Evolutionary conservation across 1,139 yeast species (phyloP).

Genomic region (Candida pseudoviswanathii): DNA sequence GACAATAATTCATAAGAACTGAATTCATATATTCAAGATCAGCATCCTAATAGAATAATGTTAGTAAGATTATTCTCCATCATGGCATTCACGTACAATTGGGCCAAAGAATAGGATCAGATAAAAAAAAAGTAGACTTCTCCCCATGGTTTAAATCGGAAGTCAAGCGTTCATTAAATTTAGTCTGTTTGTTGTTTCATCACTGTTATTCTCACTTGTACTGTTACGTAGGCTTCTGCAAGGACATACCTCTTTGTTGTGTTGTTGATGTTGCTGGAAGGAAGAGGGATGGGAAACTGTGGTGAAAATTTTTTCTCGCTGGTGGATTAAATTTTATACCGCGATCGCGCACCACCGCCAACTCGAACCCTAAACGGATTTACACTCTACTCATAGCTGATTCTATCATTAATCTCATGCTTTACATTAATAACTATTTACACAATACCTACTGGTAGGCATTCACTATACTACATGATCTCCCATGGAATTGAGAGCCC

Average conservation of each 20-base stretch:
- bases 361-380: no score
- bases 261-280: background rate
- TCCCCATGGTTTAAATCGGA: slow-evolving; percentile 15
- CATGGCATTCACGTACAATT: background rate
- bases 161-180: slow-evolving; percentile 17
- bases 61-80: background rate
- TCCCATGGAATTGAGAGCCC: no score
- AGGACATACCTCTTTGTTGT: slow-evolving; percentile 8
- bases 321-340: no score
- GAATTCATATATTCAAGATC: background rate
- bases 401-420: no score
- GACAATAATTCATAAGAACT: no score
- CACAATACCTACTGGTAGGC: no score
- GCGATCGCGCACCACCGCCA: no score
- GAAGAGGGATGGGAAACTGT: background rate
- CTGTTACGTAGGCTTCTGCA: background rate
- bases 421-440: no score
- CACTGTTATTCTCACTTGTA: slow-evolving; percentile 1
- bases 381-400: no score
- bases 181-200: slow-evolving; percentile 16
- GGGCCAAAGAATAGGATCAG: slow-evolving; percentile 5
- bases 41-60: background rate
- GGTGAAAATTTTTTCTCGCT: no score
- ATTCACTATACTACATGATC: no score
- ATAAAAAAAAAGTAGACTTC: slow-evolving; percentile 13